A percentile compares a stretch with the other conserved stretches of the same genome.
phyloP scores from a whole-genome alignment of 23 red algal species.

The Gracilaria caudata region DNA sequence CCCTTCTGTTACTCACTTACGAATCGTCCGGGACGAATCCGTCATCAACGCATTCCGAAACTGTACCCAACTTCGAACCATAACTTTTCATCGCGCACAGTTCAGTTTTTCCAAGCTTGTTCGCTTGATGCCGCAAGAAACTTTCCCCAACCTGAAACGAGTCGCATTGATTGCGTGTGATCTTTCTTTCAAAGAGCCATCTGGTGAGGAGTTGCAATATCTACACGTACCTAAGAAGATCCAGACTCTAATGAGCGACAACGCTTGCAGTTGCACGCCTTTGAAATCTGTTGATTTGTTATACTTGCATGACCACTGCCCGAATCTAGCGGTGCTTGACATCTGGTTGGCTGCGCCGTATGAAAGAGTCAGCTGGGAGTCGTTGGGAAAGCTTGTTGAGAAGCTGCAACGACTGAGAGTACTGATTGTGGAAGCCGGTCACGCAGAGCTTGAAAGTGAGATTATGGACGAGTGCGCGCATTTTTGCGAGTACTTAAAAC shows the following conservation, averaged over 20 bases:
- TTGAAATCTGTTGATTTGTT: neutral
- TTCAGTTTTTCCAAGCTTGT: neutral
- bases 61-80: neutral
- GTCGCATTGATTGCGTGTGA: neutral
- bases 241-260: neutral
- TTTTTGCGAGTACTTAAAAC: neutral
- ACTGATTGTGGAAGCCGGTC: neutral
- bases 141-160: neutral
- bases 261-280: neutral
- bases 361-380: neutral
- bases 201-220: neutral
- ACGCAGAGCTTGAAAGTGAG: neutral
- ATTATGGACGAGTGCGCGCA: neutral
- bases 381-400: neutral
- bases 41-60: neutral
- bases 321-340: neutral
- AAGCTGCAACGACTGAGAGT: neutral
- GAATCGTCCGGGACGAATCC: neutral
- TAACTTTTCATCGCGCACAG: neutral
- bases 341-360: neutral
- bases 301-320: neutral
- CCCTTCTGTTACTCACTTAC: neutral
- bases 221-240: neutral
- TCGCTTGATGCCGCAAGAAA: neutral
- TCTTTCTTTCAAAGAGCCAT: neutral